Conservation (phyloP, 306 rosid species). For the Glycine latifolia region DNA sequence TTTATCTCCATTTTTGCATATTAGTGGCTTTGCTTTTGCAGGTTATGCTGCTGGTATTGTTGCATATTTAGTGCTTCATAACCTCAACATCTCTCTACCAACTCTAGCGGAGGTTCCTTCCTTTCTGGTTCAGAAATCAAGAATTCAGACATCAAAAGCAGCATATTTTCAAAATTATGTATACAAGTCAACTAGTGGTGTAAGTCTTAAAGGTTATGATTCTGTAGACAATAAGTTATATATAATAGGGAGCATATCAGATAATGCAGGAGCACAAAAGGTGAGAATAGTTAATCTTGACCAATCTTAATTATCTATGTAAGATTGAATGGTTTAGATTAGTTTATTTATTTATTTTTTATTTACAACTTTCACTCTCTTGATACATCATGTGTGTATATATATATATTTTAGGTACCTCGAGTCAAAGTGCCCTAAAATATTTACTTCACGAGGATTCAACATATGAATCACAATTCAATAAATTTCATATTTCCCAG, state of each 20-base stretch:
- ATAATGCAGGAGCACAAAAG: too few species aligned
- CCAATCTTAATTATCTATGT: not conserved
- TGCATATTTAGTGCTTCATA: slow-evolving; percentile 71
- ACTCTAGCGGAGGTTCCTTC: slow-evolving; percentile 77
- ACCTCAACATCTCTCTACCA: slow-evolving; percentile 69
- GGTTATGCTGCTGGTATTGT: slow-evolving; percentile 95
- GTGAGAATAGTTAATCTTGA: not conserved
- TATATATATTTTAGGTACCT: too few species aligned
- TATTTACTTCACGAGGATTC: too few species aligned
- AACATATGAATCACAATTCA: too few species aligned
- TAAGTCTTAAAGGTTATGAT: slow-evolving; percentile 10
- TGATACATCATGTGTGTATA: too few species aligned
- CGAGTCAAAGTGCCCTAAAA: too few species aligned
- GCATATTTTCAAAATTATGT: slow-evolving; percentile 14
- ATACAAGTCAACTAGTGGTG: not conserved
- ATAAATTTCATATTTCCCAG: too few species aligned
- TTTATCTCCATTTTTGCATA: slow-evolving; percentile 60
- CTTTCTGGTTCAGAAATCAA: slow-evolving; percentile 63
- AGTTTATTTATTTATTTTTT: too few species aligned
- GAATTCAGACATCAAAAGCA: slow-evolving; percentile 39
- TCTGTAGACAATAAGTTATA: slow-evolving; percentile 22
- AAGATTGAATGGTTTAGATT: too few species aligned
- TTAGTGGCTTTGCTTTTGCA: slow-evolving; percentile 92
- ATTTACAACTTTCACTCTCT: too few species aligned
- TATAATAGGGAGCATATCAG: not conserved